Evolutionary conservation across 1,284 basidiomycete genomes (phyloP).

Genomic region (Bjerkandera adusta): DNA sequence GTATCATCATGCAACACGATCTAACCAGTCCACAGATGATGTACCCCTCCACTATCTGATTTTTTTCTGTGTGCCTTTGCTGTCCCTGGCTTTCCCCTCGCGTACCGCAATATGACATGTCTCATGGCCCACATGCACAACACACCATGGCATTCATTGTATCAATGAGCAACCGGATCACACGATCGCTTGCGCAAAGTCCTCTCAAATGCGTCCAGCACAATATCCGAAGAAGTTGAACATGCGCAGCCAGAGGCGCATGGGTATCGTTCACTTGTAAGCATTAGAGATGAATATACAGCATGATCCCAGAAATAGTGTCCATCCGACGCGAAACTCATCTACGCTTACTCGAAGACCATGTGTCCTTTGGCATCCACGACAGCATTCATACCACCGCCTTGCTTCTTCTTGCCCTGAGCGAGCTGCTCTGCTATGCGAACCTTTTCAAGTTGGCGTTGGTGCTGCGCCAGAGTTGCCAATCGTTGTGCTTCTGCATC

Average conservation of each 20-base stretch:
- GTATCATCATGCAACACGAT: not conserved
- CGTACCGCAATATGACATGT: slow-evolving; percentile 46
- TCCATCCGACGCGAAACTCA: not conserved
- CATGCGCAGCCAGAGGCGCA: no score
- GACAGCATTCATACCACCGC: slow-evolving; percentile 29
- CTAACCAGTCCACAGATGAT: slow-evolving; percentile 39
- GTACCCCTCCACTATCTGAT: slow-evolving; percentile 52
- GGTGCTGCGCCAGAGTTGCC: slow-evolving; percentile 54
- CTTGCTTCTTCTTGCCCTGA: slow-evolving; percentile 20
- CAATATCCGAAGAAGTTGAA: no score
- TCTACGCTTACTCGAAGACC: slow-evolving; percentile 18
- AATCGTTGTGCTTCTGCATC: slow-evolving; percentile 53
- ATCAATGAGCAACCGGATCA: no score
- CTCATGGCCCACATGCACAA: slow-evolving; percentile 23
- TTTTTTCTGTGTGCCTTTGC: slow-evolving; percentile 25
- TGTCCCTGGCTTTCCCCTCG: slow-evolving; percentile 35
- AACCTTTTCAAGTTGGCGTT: slow-evolving; percentile 53
- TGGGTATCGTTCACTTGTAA: no score
- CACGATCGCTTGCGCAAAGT: no score
- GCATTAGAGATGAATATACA: no score
- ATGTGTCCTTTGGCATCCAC: slow-evolving; percentile 32
- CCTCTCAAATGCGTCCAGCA: no score
- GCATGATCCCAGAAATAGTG: no score
- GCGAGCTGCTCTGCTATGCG: slow-evolving; percentile 49
- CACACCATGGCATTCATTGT: no score